Evolutionary conservation across 805 yeast species (phyloP), one percentile per base, ranked within the genome.

Genomic region (Ascoidea tarda): DNA sequence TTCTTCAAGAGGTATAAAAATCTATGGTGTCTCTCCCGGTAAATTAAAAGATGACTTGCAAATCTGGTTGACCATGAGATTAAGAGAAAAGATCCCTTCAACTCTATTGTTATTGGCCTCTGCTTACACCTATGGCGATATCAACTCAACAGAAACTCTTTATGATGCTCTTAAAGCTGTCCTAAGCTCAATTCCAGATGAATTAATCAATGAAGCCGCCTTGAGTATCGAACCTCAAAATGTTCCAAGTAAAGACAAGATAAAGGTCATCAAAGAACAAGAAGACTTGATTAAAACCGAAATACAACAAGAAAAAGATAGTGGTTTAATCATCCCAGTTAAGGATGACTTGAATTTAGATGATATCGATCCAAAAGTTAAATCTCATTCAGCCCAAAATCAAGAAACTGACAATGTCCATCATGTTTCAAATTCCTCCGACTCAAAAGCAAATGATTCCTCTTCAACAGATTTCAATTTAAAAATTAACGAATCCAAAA

Each of bases 141-240:
- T 83, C 38, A 66, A 73, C 6, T 82, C 79, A 53, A 65, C 69
- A 52, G 76, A 78, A 55, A 63, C 74, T 48, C 84, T 86, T 64
- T 87, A 87, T 66, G 96, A 90, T 60, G 96, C 96, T 16, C 77
- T 91, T 58, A 73, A 84, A 59, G 88, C 91, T 16, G 97, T 91
- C 31, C 72, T 91, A 62, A 79, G 87, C 53, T 84, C 96, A 5
- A 80, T 91, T 60, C 99, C 99, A 33, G 95, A 88, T 62, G 96
- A 91, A 67, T 89, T 91, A 55, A 91, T 87, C 71, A 95, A 91
- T 65, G 96, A 88, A 59, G 93, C 96, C 59, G 95, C 88, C 68
- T 76, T 90, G 58, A 95, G 89, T 64, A 89, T 91, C 58, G 76
- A 79, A 50, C 80, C 81, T 52, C 49, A 49, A 46, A 50, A 54